phyloP scores from a whole-genome alignment of 2,329 filamentous ascomycete genomes.

The Fusarium agapanthi region DNA sequence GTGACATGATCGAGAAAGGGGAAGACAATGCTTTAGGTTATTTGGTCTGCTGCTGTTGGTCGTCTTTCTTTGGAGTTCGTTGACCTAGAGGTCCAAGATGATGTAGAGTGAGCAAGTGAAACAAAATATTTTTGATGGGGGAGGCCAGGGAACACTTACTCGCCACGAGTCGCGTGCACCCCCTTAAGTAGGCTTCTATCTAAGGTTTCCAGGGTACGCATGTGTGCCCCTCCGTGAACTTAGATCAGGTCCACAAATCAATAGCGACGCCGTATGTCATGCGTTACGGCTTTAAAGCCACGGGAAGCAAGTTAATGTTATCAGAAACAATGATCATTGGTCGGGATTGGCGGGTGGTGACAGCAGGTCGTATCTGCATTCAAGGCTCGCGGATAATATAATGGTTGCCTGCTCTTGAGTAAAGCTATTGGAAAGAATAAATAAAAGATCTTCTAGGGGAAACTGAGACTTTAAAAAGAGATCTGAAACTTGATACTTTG shows the following conservation, averaged over 20 bases:
- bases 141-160: background rate
- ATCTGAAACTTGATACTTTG: no score
- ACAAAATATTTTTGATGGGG: accelerated
- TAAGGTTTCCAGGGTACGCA: background rate
- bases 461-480: accelerated
- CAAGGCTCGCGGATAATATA: background rate
- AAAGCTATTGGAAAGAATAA: accelerated
- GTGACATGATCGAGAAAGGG: background rate
- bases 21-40: no score
- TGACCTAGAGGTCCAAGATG: no score
- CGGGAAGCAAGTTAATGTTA: no score
- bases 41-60: background rate
- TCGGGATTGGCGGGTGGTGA: no score
- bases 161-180: background rate
- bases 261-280: no score
- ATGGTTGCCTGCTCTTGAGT: background rate
- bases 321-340: no score
- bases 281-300: background rate
- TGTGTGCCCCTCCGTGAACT: background rate
- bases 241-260: background rate
- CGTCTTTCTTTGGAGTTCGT: no score
- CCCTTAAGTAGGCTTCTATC: background rate
- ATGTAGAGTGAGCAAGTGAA: no score
- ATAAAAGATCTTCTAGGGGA: accelerated
- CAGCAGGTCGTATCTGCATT: no score